phyloP scores from a whole-genome alignment of 257 asterid species.

The Lycium barbarum region DNA sequence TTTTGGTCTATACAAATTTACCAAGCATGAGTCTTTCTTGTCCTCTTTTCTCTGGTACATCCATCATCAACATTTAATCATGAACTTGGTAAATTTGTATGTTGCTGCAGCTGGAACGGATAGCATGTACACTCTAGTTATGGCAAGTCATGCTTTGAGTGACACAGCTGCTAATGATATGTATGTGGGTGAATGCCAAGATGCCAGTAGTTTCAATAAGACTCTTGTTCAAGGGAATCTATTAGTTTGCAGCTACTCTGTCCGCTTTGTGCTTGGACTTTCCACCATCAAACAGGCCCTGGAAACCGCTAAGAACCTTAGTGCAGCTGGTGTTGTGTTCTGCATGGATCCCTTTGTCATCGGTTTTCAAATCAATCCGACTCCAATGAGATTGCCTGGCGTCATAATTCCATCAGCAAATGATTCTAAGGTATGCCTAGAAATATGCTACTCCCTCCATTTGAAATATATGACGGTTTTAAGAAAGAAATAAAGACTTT shows the following conservation, averaged over 20 bases:
- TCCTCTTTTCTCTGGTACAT: not conserved
- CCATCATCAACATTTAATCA: slow-evolving; percentile 3
- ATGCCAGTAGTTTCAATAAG: slow-evolving; percentile 61
- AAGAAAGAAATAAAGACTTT: not conserved
- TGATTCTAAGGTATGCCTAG: slow-evolving; percentile 79
- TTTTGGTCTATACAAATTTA: not conserved
- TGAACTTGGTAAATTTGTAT: not conserved
- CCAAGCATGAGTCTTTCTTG: not conserved
- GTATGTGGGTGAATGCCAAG: slow-evolving; percentile 96
- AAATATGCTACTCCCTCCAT: slow-evolving; percentile 30
- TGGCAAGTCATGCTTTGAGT: slow-evolving; percentile 80
- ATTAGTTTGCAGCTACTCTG: slow-evolving; percentile 94
- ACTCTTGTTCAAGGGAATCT: slow-evolving; percentile 78
- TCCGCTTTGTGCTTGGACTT: slow-evolving; percentile 95
- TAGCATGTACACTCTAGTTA: slow-evolving; percentile 74
- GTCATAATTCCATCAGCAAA: slow-evolving; percentile 83
- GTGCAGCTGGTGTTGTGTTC: slow-evolving; percentile 92
- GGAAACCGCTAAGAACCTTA: slow-evolving; percentile 80
- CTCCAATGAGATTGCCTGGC: slow-evolving; percentile 89
- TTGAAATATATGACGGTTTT: not conserved
- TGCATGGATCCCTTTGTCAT: slow-evolving; percentile 95
- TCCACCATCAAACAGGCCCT: slow-evolving; percentile 87
- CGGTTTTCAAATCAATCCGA: slow-evolving; percentile 89
- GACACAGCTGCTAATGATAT: slow-evolving; percentile 60
- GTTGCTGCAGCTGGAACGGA: slow-evolving; percentile 82